Evolutionary conservation across 352 stramenopile species (phyloP), one percentile per base, ranked within the genome.

Genomic region (Globisporangium alternatum): DNA sequence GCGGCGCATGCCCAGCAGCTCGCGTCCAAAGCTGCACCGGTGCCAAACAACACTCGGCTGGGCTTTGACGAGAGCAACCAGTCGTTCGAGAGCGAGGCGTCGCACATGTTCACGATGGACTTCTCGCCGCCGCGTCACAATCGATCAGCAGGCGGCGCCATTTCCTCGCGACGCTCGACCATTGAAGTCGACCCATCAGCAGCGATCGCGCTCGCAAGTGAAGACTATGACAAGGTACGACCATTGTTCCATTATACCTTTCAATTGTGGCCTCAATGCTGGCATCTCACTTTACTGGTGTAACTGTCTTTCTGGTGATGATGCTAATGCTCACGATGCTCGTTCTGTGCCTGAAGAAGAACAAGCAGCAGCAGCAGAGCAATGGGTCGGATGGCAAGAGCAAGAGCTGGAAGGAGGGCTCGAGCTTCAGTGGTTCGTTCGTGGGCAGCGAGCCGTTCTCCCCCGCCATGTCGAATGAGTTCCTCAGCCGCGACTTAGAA

Each of bases 401-500:
- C 21, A 51, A 52, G 45, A 49, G 15, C 49, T 56, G 54, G 35
- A 72, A 49, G 35, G 62, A 54, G 28, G 52, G 47, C 5, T 67
- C 68, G 12, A 43, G 33, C 19, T 43, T 68, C 19, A 70, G 76
- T 39, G 68, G 62, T 15, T 76, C 74, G 30, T 71, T 66, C 30
- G 52, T 57, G 51, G 59, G 62, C 33, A 77, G 62, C 22, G 67
- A 78, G 35, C 64, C 56, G 43, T 78, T 69, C 44, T 80, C 74
- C 15, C 55, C 74, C 4, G 51, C 71, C 9, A 60, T 65, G n/a
- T 86, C 76, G 3, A 78, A 82, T 49, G 61, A 84, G 39, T 93
- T 91, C 65, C 60, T 93, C 0, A 75, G 75, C 33, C 83, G 81
- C 44, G 77, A 89, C 35, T 64, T 83, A 2, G 74, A 86, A 54